Conservation (phyloP, 805 yeast species). For the Saccharomycopsis babjevae region DNA sequence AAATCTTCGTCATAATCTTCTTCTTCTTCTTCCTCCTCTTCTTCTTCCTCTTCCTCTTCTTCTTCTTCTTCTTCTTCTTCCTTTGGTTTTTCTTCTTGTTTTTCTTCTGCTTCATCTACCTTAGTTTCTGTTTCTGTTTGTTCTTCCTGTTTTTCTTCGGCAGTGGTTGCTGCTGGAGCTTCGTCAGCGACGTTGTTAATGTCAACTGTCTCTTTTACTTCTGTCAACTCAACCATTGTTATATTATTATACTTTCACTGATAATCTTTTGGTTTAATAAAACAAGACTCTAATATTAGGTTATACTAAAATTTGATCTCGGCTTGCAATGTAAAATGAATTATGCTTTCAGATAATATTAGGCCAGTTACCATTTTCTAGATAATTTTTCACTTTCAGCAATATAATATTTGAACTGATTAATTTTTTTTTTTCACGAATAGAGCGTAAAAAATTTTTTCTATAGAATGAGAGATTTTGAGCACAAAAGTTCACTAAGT, state of each 20-base stretch:
- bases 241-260: background rate
- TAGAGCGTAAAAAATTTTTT: too few relatives aligned
- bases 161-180: slow-evolving; percentile 23
- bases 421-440: too few relatives aligned
- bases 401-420: too few relatives aligned
- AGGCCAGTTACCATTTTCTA: too few relatives aligned
- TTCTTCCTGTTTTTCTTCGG: slow-evolving; percentile 13
- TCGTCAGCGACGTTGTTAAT: slow-evolving; percentile 23
- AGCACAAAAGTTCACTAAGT: too few relatives aligned
- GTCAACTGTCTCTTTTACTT: slow-evolving; percentile 44
- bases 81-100: slow-evolving; percentile 28
- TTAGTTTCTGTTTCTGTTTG: slow-evolving; percentile 27
- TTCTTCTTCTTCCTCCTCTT: slow-evolving; percentile 37
- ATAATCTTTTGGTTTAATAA: background rate
- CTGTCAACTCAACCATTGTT: slow-evolving; percentile 66
- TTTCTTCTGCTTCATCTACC: slow-evolving; percentile 28
- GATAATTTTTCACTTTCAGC: too few relatives aligned
- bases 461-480: too few relatives aligned
- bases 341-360: too few relatives aligned
- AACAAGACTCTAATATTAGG: too few relatives aligned
- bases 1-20: slow-evolving; percentile 62
- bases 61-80: slow-evolving; percentile 32
- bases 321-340: too few relatives aligned
- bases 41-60: slow-evolving; percentile 27
- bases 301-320: too few relatives aligned